These are phyloP conservation scores for Pecoramyces ruminantium DNA, from an alignment of 192 early-diverging fungal species.

Conservation along the genomic window DNA sequence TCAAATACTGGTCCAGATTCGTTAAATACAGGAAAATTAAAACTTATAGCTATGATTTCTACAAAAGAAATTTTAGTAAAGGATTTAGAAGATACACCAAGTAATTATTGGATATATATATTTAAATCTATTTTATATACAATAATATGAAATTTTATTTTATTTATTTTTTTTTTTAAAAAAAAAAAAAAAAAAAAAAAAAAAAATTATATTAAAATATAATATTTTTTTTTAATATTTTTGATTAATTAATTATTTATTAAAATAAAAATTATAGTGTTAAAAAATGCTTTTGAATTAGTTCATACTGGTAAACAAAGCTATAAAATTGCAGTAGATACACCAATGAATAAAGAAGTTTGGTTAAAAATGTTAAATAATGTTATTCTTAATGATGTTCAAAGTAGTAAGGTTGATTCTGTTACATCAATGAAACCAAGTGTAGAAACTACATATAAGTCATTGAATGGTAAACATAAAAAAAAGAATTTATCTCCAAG, in stretches of 20 bases:
- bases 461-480: background rate
- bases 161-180: too few relatives aligned
- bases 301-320: background rate
- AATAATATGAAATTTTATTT: too few relatives aligned
- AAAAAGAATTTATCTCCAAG: background rate
- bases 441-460: background rate
- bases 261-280: too few relatives aligned
- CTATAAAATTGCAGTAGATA: background rate
- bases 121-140: too few relatives aligned
- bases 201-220: too few relatives aligned
- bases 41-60: constrained; percentile 24
- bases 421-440: background rate
- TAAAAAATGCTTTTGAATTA: background rate
- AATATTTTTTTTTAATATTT: too few relatives aligned
- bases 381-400: background rate
- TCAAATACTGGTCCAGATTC: background rate
- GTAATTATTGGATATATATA: too few relatives aligned
- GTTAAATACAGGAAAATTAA: constrained; percentile 14
- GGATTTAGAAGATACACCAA: background rate
- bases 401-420: background rate
- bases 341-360: background rate
- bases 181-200: too few relatives aligned
- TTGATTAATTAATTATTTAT: too few relatives aligned
- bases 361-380: background rate
- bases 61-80: background rate